These are phyloP conservation scores for Calendula officinalis DNA, from an alignment of 129 eudicot genomes.

Conservation along the genomic window DNA sequence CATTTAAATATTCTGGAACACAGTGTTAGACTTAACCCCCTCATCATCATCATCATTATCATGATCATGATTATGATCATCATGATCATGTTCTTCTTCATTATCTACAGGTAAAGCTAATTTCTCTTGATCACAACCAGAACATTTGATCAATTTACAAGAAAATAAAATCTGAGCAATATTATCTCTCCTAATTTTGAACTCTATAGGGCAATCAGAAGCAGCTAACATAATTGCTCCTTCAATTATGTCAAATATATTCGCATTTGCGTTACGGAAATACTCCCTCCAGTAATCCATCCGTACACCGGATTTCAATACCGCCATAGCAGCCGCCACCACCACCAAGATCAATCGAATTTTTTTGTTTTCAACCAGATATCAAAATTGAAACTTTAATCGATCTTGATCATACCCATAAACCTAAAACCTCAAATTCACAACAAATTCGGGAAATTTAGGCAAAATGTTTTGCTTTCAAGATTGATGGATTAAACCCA, in stretches of 20 bases:
- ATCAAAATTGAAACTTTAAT: neutral
- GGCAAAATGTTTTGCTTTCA: no score
- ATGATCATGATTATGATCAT: conserved; percentile 31
- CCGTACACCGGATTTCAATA: conserved; percentile 26
- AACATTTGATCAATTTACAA: conserved; percentile 55
- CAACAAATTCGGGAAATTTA: neutral
- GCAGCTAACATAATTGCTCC: conserved; percentile 83
- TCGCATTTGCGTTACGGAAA: conserved; percentile 52
- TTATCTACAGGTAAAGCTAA: conserved; percentile 38
- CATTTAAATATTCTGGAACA: no score
- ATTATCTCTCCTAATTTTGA: conserved; percentile 58
- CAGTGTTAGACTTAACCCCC: conserved; percentile 16
- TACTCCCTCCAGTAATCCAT: conserved; percentile 79
- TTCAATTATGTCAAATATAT: conserved; percentile 72
- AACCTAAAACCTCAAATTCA: conserved; percentile 14
- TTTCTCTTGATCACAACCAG: conserved; percentile 57
- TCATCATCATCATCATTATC: conserved; percentile 15
- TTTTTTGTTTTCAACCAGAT: conserved; percentile 13
- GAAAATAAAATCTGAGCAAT: conserved; percentile 73
- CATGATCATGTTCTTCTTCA: conserved; percentile 22
- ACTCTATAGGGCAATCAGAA: conserved; percentile 70
- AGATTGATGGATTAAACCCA: neutral
- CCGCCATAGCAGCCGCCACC: conserved; percentile 32
- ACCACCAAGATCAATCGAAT: conserved; percentile 35
- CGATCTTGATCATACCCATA: conserved; percentile 2